Evolutionary conservation across 257 asterid genomes (phyloP).

Genomic region (Solanum sitiens): DNA sequence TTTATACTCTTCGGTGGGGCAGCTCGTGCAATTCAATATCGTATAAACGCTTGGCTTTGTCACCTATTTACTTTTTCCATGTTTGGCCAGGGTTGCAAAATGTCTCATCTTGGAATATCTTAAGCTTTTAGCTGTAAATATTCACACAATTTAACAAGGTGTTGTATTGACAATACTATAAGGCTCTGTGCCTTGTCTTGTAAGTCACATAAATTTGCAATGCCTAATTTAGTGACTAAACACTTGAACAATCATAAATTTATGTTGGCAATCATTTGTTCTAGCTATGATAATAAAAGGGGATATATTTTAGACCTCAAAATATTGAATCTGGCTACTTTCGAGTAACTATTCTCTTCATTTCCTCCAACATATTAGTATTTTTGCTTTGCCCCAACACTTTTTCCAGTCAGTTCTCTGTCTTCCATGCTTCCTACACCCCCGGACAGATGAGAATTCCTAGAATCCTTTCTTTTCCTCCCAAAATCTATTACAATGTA

Average conservation of each 20-base stretch:
- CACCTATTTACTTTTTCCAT: neutral
- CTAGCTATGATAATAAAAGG: neutral
- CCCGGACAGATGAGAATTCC: neutral
- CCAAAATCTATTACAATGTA: neutral
- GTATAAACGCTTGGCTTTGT: neutral
- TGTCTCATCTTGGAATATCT: neutral
- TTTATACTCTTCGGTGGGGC: neutral
- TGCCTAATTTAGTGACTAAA: neutral
- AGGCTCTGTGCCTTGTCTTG: neutral
- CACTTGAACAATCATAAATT: too few species aligned
- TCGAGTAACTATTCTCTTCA: neutral
- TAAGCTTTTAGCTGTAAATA: neutral
- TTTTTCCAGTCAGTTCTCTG: neutral
- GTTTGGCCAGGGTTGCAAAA: neutral
- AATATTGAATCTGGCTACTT: neutral
- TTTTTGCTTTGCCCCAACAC: neutral
- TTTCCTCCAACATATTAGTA: neutral
- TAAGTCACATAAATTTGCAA: neutral
- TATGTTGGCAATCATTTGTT: neutral
- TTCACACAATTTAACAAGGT: neutral
- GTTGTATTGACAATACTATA: neutral
- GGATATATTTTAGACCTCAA: neutral
- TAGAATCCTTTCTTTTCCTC: neutral
- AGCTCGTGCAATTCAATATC: neutral
- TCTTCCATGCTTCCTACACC: neutral